Evolutionary conservation across 208 protist species (phyloP), one percentile per base, ranked within the genome.

Genomic region (Polymyxa betae): DNA sequence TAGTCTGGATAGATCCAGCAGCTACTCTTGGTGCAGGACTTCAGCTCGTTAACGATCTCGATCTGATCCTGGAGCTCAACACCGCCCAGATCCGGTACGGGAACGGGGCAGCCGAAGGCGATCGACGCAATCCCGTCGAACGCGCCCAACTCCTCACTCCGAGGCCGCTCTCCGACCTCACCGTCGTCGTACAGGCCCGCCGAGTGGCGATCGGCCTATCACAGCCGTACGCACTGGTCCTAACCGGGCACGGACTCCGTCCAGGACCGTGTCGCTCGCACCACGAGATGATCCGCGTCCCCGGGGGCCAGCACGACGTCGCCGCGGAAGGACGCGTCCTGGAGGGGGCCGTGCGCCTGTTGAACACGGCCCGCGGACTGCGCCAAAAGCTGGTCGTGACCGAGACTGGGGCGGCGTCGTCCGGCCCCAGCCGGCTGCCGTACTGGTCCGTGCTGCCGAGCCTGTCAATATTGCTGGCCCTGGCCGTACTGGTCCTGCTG

Each of bases 1-100:
- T 82, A 43, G 72, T 35, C 5, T 82, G n/a, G 5, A 82, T n/a
- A 43, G 72, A 82, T 43, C 5, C n/a, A 12, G 35, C 72, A 43
- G 72, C 72, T 35, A 82, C 72, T 12, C 40, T 82, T 45, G 72
- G 72, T 43, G 72, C 72, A 5, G 72, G 72, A 12, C 72, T 82
- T 35, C 72, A 82, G n/a, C 72, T 82, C 5, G 72, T 82, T n/a
- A 82, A 82, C 72, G 72, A 82, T 43, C 72, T 82, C 35, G 72
- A 82, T 43, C 72, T 82, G 5, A 20, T 12, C n/a, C 16, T 82
- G 35, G 35, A 82, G n/a, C 16, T 66, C 54, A 43, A 35, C 72
- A 35, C 5, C 5, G 40, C 16, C 16, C 5, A 5, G 12, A n/a
- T 82, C 5, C 40, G 35, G 35, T 82, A 20, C 12, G 72, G 72